Conservation (phyloP, 345 rosid genomes). For the Euphorbia lathyris region DNA sequence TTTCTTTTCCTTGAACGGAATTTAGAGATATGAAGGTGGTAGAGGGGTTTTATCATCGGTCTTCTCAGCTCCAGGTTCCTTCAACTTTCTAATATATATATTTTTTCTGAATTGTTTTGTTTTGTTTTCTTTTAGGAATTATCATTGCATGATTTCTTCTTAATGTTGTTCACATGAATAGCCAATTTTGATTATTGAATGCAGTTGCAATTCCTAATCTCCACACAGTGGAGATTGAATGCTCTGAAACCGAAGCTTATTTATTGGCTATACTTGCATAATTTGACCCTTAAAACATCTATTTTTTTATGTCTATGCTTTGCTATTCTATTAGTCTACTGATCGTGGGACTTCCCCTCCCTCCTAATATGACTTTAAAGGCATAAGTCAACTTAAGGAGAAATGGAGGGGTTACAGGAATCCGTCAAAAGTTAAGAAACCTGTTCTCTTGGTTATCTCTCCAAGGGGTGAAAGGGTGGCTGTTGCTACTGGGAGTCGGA, state of each 20-base stretch:
- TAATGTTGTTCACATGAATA: no score
- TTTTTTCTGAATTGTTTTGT: background rate
- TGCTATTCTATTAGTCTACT: background rate
- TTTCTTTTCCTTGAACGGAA: background rate
- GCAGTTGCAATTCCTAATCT: no score
- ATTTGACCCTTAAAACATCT: background rate
- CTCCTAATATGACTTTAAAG: constrained; percentile 32
- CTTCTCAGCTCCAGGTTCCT: constrained; percentile 46
- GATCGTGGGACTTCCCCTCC: background rate
- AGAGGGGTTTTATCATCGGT: constrained; percentile 53
- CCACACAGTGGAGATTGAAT: background rate
- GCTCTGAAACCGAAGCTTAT: background rate
- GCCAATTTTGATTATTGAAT: background rate
- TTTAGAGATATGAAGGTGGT: constrained; percentile 44
- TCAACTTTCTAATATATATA: background rate
- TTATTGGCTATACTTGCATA: background rate
- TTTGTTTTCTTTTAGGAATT: background rate
- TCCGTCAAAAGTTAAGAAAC: constrained; percentile 41
- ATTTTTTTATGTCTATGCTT: background rate
- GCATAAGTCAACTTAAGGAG: constrained; percentile 60
- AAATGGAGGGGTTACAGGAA: constrained; percentile 54
- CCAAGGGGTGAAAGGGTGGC: constrained; percentile 75
- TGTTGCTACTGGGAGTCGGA: constrained; percentile 67
- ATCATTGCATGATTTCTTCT: no score
- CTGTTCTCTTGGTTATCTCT: constrained; percentile 59